Conservation (phyloP, 129 eudicot genomes). For the Mikania micrantha region DNA sequence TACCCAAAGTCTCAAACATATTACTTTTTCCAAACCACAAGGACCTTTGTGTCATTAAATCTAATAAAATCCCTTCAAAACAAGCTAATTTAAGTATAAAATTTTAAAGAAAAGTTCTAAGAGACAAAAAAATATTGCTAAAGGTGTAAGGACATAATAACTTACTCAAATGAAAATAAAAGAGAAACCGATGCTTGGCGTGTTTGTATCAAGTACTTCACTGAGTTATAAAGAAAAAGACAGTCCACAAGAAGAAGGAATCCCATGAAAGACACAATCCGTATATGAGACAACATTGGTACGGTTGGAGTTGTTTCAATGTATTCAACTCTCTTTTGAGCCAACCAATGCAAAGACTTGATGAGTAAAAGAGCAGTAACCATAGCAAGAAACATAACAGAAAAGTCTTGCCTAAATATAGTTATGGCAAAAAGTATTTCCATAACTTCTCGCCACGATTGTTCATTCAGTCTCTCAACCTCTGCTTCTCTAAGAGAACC, state of each 20-base stretch:
- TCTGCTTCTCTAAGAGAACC: conserved; percentile 93
- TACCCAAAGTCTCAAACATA: no score
- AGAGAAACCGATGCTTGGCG: conserved; percentile 92
- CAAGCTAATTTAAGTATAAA: not conserved
- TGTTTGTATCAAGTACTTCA: conserved; percentile 68
- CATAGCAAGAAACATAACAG: conserved; percentile 84
- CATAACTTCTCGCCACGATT: conserved; percentile 99
- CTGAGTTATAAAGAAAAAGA: conserved; percentile 61
- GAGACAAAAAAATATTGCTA: not conserved
- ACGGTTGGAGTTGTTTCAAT: conserved; percentile 97
- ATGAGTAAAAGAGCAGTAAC: conserved; percentile 82
- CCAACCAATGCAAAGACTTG: conserved; percentile 98
- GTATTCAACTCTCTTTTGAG: conserved; percentile 97
- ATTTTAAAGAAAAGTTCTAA: not conserved
- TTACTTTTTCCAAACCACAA: no score
- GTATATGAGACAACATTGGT: conserved; percentile 66
- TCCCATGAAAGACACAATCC: conserved; percentile 95
- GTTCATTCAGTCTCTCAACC: conserved; percentile 95
- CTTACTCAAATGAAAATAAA: conserved; percentile 97
- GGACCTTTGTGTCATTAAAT: no score
- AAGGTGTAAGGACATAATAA: not conserved
- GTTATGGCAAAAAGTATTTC: conserved; percentile 95
- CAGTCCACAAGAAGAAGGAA: conserved; percentile 91
- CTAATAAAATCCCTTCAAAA: not conserved
- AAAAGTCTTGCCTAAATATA: conserved; percentile 89